These are phyloP conservation scores for Acacia concinna DNA, from an alignment of 331 rosid genomes.

Conservation along the genomic window DNA sequence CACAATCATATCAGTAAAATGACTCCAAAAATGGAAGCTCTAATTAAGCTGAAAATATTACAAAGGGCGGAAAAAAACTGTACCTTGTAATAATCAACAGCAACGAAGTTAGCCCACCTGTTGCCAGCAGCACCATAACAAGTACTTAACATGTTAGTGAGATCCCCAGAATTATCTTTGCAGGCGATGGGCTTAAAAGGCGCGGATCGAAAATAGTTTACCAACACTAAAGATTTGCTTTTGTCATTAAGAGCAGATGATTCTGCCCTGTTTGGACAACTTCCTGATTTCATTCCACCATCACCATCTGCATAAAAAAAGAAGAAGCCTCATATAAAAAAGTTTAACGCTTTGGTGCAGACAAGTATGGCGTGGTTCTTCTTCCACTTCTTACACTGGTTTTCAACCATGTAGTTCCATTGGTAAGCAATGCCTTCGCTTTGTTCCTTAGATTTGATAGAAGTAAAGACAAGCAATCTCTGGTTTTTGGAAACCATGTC, in stretches of 20 bases:
- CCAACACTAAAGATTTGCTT: conserved; percentile 45
- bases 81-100: conserved; percentile 51
- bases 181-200: conserved; percentile 39
- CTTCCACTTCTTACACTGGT: conserved; percentile 40
- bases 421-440: conserved; percentile 84
- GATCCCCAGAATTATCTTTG: conserved; percentile 37
- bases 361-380: neutral
- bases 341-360: neutral
- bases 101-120: conserved; percentile 47
- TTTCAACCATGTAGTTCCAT: conserved; percentile 95
- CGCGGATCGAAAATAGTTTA: conserved; percentile 36
- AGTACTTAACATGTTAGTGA: conserved; percentile 41
- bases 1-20: neutral
- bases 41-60: neutral
- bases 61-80: neutral
- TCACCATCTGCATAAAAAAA: conserved; percentile 41
- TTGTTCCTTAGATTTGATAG: conserved; percentile 60
- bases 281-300: conserved; percentile 45
- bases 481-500: conserved; percentile 82
- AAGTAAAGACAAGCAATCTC: conserved; percentile 77
- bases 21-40: neutral
- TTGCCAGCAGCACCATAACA: conserved; percentile 40
- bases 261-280: conserved; percentile 40
- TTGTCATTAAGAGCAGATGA: conserved; percentile 44
- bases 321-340: neutral